Evolutionary conservation across 177 flowering plant genomes (phyloP), one percentile per base, ranked within the genome.

Genomic region (Telopea speciosissima): DNA sequence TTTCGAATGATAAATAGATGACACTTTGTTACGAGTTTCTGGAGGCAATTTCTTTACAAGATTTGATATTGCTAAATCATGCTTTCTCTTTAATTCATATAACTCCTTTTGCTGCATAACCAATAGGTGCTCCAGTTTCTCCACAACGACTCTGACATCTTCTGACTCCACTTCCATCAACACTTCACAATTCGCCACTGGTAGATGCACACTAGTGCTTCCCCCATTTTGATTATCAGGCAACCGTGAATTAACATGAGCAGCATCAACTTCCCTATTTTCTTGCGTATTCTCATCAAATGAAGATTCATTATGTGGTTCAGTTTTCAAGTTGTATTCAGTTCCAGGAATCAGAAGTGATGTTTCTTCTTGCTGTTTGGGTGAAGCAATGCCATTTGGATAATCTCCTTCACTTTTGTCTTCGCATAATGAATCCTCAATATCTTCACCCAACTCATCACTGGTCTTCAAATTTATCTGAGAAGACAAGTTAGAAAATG

Each of bases 71-170:
- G 79, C 84, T 44, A 65, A 33, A 68, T 82, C 77, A 71, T 90
- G 94, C 79, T 80, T 79, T 71, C 64, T 78, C 81, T 73, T 85
- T n/a, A 90, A 69, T 68, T 85, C 90, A 42, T 86, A 81, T 5
- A 88, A 74, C 76, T 91, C 94, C 71, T 75, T 76, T 73, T 76
- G 77, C 64, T 91, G 97, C 72, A 85, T 82, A 21, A 67, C 59
- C 73, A 86, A 77, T 59, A 93, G 69, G 61, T 74, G 68, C 76
- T 88, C 84, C 16, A 91, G 85, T 72, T 89, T 83, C 75, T 82
- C 81, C 9, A 67, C 79, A 61, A 84, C 62, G 52, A 25, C 63
- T 64, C 72, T 83, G 17, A 82, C 54, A 17, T 81, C 80, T 70
- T 78, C 79, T 23, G 79, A 63, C 72, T 74, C 81, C 68, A 21